Evolutionary conservation across 192 early-diverging fungal genomes (phyloP).

Genomic region (Dispira simplex): DNA sequence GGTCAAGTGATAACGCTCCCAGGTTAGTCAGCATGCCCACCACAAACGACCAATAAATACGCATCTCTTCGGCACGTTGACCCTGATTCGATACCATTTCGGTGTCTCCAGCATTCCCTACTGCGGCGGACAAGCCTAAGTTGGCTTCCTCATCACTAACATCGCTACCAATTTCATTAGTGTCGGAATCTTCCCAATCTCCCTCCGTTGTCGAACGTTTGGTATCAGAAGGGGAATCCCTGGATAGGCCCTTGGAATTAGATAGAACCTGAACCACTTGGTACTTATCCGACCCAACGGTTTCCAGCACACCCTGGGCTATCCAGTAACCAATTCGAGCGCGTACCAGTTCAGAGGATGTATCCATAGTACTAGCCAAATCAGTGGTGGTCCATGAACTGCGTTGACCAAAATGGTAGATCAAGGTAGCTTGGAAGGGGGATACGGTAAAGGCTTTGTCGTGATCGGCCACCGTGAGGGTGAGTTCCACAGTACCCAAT

Average conservation of each 20-base stretch:
- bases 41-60: constrained; percentile 32
- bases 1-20: constrained; percentile 32
- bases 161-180: constrained; percentile 1
- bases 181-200: neutral
- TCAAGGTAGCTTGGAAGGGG: constrained; percentile 37
- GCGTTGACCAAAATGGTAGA: constrained; percentile 15
- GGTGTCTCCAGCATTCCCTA: neutral
- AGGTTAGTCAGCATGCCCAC: constrained; percentile 39
- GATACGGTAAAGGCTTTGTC: constrained; percentile 26
- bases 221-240: too few species aligned
- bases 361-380: constrained; percentile 15
- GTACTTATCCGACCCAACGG: too few species aligned
- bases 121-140: neutral
- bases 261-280: too few species aligned
- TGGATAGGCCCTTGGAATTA: too few species aligned
- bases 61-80: constrained; percentile 22
- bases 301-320: constrained; percentile 19
- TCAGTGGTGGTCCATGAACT: constrained; percentile 9
- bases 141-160: constrained; percentile 3
- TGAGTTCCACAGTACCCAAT: constrained; percentile 34
- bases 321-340: constrained; percentile 21
- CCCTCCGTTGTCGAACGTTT: too few species aligned
- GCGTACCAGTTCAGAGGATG: constrained; percentile 14
- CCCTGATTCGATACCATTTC: constrained; percentile 11
- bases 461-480: constrained; percentile 35